Evolutionary conservation across 345 rosid genomes (phyloP).

Genomic region (Xanthoceras sorbifolium): DNA sequence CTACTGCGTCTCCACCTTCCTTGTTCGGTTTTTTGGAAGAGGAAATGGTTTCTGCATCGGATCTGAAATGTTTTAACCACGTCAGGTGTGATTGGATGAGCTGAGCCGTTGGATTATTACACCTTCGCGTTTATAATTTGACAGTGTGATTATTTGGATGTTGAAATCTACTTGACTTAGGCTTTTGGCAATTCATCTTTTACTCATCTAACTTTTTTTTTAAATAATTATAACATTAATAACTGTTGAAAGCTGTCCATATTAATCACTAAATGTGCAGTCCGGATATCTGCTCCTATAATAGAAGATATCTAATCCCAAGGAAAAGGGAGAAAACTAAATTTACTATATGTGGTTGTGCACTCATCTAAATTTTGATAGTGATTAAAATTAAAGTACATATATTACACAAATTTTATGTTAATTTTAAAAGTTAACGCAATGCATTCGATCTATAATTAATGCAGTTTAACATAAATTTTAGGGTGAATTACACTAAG

Average conservation of each 20-base stretch:
- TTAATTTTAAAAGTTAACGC: neutral
- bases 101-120: neutral
- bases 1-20: neutral
- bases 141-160: neutral
- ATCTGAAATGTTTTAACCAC: neutral
- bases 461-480: no score
- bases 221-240: no score
- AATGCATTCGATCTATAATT: no score
- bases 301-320: no score
- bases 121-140: neutral
- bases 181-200: no score
- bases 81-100: neutral
- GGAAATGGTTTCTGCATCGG: neutral
- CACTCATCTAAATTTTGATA: neutral
- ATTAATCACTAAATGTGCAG: no score
- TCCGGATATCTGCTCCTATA: no score
- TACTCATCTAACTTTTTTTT: no score
- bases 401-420: neutral
- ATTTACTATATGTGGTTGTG: no score
- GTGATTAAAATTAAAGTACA: neutral
- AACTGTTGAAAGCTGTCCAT: no score
- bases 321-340: no score
- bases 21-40: neutral
- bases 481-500: no score
- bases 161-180: neutral